Evolutionary conservation across 2,329 filamentous ascomycete species (phyloP).

Genomic region (Thelonectria rubi): DNA sequence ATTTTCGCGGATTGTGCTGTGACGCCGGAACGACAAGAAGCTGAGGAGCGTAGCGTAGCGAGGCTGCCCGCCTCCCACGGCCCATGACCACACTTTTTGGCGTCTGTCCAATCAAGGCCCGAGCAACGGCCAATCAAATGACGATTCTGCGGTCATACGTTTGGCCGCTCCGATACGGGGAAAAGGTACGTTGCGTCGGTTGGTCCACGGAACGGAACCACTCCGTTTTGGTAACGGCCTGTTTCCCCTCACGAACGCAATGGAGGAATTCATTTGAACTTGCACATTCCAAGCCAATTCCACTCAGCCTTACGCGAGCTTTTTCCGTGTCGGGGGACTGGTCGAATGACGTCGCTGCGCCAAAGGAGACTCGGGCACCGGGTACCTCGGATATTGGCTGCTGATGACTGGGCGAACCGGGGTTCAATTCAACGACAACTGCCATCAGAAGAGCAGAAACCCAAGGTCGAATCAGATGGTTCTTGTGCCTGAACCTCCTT

Average conservation of each 20-base stretch:
- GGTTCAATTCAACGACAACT: too few relatives aligned
- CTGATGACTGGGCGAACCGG: too few relatives aligned
- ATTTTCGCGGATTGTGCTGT: slow-evolving; percentile 40
- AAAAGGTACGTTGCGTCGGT: slow-evolving; percentile 18
- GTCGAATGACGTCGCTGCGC: too few relatives aligned
- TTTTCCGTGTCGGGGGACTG: too few relatives aligned
- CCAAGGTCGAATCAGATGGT: too few relatives aligned
- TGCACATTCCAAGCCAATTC: too few relatives aligned
- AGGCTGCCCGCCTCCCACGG: slow-evolving; percentile 45
- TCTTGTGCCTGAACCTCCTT: too few relatives aligned
- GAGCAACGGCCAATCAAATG: slow-evolving; percentile 28
- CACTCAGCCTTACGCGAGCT: too few relatives aligned
- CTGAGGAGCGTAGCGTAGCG: slow-evolving; percentile 32
- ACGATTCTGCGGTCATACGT: slow-evolving; percentile 29
- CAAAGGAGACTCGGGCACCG: too few relatives aligned
- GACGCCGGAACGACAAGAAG: slow-evolving; percentile 35
- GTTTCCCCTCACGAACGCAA: background rate
- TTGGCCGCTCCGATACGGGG: slow-evolving; percentile 34
- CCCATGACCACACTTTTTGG: slow-evolving; percentile 45
- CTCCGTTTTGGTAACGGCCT: slow-evolving; percentile 4
- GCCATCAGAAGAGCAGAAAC: too few relatives aligned
- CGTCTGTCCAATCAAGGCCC: slow-evolving; percentile 30
- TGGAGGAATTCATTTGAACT: too few relatives aligned
- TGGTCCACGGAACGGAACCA: background rate
- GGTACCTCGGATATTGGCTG: too few relatives aligned